Conservation (phyloP, 192 early-diverging fungal genomes). For the Gamsiella multidivaricata region DNA sequence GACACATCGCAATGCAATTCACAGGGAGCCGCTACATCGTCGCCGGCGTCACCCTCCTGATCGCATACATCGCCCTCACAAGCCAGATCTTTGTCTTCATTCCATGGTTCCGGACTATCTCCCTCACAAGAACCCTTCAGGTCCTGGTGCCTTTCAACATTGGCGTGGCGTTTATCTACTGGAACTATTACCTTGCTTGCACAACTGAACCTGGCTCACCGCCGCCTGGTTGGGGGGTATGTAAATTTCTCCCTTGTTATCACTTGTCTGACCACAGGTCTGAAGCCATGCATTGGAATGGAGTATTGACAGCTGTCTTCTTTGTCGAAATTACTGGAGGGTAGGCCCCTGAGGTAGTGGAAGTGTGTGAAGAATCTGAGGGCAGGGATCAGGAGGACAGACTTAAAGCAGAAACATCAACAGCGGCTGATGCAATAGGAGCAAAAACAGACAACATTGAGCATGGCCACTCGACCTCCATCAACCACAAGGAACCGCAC, state of each 20-base stretch:
- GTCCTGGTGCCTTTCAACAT: constrained; percentile 83
- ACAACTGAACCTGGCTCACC: constrained; percentile 82
- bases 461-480: constrained; percentile 1
- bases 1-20: no score
- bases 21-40: constrained; percentile 58
- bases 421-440: not conserved
- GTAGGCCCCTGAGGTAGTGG: constrained; percentile 1
- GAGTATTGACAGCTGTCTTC: no score
- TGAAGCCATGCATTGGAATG: no score
- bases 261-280: no score
- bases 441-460: not conserved
- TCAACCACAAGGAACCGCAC: not conserved
- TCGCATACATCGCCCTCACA: constrained; percentile 38
- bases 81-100: constrained; percentile 37
- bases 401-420: not conserved
- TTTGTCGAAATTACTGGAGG: no score
- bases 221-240: constrained; percentile 68
- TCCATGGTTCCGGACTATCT: constrained; percentile 34
- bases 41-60: constrained; percentile 58
- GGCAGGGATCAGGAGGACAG: not conserved
- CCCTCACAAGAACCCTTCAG: constrained; percentile 31
- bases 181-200: constrained; percentile 89
- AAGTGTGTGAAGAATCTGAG: not conserved
- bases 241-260: not conserved
- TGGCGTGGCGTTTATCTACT: constrained; percentile 76